Evolutionary conservation across 257 asterid genomes (phyloP).

Genomic region (Nicotiana noctiflora): DNA sequence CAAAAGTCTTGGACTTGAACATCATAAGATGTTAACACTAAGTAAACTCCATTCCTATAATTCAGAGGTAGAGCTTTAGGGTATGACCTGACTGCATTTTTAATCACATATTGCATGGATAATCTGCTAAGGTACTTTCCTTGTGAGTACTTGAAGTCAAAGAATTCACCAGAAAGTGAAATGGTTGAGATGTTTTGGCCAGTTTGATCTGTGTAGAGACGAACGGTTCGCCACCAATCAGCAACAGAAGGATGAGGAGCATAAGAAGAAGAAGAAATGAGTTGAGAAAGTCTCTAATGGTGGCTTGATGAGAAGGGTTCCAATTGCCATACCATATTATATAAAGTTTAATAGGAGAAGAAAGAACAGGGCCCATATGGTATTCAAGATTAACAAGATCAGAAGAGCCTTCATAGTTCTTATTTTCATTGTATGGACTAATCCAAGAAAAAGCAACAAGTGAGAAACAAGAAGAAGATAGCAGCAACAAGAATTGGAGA

Average conservation of each 20-base stretch:
- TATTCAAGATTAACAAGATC: slow-evolving; percentile 57
- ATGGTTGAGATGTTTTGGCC: slow-evolving; percentile 40
- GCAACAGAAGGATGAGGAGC: slow-evolving; percentile 54
- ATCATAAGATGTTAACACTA: slow-evolving; percentile 49
- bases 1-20: slow-evolving; percentile 67
- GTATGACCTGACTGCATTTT: slow-evolving; percentile 23
- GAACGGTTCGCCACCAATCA: slow-evolving; percentile 70
- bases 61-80: slow-evolving; percentile 32
- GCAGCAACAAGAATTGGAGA: slow-evolving; percentile 17
- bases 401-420: slow-evolving; percentile 71
- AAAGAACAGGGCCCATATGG: slow-evolving; percentile 77
- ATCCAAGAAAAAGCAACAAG: slow-evolving; percentile 18
- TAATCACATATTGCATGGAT: slow-evolving; percentile 51
- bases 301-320: slow-evolving; percentile 49
- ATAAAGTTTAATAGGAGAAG: slow-evolving; percentile 53
- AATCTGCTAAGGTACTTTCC: slow-evolving; percentile 41
- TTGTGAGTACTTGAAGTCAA: slow-evolving; percentile 46
- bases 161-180: slow-evolving; percentile 39
- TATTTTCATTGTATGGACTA: slow-evolving; percentile 24
- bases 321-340: slow-evolving; percentile 72
- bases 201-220: slow-evolving; percentile 65
- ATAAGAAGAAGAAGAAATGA: slow-evolving; percentile 36
- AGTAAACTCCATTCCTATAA: slow-evolving; percentile 41
- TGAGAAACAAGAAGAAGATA: slow-evolving; percentile 13
- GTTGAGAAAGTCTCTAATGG: slow-evolving; percentile 51